These are phyloP conservation scores for Cyberlindnera veronae DNA, from an alignment of 805 yeast genomes.

Conservation along the genomic window DNA sequence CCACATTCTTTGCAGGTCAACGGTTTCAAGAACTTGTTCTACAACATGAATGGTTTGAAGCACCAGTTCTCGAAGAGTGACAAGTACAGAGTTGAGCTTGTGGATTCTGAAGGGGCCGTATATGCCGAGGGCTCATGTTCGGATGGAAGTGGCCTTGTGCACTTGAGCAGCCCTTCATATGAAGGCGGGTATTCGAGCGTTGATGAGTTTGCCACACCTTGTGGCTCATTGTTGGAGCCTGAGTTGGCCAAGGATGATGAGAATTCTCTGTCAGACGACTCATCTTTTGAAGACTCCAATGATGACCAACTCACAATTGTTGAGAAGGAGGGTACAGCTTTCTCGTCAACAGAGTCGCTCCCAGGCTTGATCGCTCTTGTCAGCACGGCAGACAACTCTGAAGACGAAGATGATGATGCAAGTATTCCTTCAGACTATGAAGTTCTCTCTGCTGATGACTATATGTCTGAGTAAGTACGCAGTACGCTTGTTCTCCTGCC, in stretches of 20 bases:
- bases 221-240: background rate
- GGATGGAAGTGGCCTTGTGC: constrained; percentile 2
- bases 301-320: background rate
- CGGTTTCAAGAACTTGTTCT: constrained; percentile 9
- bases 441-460: constrained; percentile 8
- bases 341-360: background rate
- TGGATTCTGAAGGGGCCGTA: background rate
- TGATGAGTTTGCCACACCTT: too few species aligned
- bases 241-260: background rate
- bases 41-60: constrained; percentile 3
- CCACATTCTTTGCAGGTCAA: background rate
- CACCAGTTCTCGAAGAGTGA: background rate
- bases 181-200: background rate
- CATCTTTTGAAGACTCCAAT: background rate
- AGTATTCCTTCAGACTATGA: constrained; percentile 8
- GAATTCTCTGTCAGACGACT: background rate
- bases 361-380: constrained; percentile 2
- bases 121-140: constrained; percentile 3
- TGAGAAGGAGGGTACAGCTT: background rate
- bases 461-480: constrained; percentile 1
- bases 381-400: constrained; percentile 3
- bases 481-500: too few species aligned
- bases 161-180: background rate
- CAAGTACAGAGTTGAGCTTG: constrained; percentile 3
- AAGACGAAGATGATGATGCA: constrained; percentile 1